phyloP scores from a whole-genome alignment of 75 land plant genomes.

The Pinus albicaulis region DNA sequence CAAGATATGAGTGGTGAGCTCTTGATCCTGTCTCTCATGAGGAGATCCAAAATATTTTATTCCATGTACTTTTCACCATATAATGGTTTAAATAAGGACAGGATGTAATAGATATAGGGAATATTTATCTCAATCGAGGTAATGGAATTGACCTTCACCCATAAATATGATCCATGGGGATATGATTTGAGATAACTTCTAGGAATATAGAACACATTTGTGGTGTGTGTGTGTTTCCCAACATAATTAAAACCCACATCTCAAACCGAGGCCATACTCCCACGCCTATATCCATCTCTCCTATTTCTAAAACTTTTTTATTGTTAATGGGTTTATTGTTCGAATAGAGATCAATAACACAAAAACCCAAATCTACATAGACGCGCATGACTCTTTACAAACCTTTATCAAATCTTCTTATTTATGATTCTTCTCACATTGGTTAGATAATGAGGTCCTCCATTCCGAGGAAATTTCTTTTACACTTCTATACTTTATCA shows the following conservation, averaged over 20 bases:
- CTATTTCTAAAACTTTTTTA: neutral
- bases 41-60: slow-evolving; percentile 64
- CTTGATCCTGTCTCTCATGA: no score
- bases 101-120: slow-evolving; percentile 49
- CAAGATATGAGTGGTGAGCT: no score
- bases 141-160: slow-evolving; percentile 57
- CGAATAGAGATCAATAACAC: neutral
- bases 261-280: neutral
- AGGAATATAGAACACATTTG: slow-evolving; percentile 40
- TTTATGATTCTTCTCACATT: neutral
- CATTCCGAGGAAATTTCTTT: no score
- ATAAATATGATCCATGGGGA: slow-evolving; percentile 15
- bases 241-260: no score
- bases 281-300: neutral
- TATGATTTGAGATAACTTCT: slow-evolving; percentile 58
- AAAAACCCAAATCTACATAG: neutral
- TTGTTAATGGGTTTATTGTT: no score
- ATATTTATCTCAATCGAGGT: slow-evolving; percentile 63
- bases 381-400: neutral
- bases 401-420: neutral
- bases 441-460: neutral
- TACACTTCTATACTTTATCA: no score
- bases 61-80: slow-evolving; percentile 58
- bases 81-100: slow-evolving; percentile 57
- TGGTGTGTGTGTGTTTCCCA: no score